A percentile compares a stretch with the other conserved stretches of the same genome.
phyloP scores from a whole-genome alignment of 2,329 filamentous ascomycete species.

The Onygenales sp. region DNA sequence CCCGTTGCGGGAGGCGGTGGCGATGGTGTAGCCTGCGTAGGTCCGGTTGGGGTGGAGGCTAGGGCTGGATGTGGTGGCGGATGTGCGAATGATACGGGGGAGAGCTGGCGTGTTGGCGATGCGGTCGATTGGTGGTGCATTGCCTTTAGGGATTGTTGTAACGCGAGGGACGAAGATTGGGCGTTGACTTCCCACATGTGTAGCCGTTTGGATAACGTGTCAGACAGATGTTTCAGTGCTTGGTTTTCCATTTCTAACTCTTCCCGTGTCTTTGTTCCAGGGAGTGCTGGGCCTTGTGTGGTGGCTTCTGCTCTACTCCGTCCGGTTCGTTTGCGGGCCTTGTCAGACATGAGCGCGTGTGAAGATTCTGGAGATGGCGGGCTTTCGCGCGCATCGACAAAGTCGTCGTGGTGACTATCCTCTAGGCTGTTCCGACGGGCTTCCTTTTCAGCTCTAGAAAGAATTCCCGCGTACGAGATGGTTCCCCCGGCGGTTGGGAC shows the following conservation, averaged over 20 bases:
- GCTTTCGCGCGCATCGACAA: slow-evolving; percentile 76
- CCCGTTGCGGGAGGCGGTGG: neutral
- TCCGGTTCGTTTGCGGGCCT: slow-evolving; percentile 24
- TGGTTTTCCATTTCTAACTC: slow-evolving; percentile 84
- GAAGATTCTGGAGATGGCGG: slow-evolving; percentile 39
- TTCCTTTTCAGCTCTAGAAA: slow-evolving; percentile 45
- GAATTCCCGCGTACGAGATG: slow-evolving; percentile 83
- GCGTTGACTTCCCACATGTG: slow-evolving; percentile 88
- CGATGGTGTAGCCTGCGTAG: slow-evolving; percentile 1
- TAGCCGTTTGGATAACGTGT: slow-evolving; percentile 78
- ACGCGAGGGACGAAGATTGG: slow-evolving; percentile 73
- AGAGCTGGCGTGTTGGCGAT: slow-evolving; percentile 19
- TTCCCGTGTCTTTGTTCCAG: slow-evolving; percentile 59
- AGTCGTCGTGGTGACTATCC: slow-evolving; percentile 66
- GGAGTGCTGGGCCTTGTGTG: slow-evolving; percentile 24
- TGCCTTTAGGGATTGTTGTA: slow-evolving; percentile 67
- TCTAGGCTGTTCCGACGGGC: slow-evolving; percentile 40
- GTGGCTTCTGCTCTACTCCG: slow-evolving; percentile 20
- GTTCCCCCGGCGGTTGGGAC: slow-evolving; percentile 88
- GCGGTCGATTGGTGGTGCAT: slow-evolving; percentile 32
- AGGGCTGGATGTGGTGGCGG: slow-evolving; percentile 11
- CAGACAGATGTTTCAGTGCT: slow-evolving; percentile 72
- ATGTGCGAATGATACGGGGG: slow-evolving; percentile 16
- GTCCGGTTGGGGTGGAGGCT: too few relatives aligned
- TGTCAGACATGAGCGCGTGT: slow-evolving; percentile 34